Conservation (phyloP, 345 rosid genomes). For the Euphorbia peplus region DNA sequence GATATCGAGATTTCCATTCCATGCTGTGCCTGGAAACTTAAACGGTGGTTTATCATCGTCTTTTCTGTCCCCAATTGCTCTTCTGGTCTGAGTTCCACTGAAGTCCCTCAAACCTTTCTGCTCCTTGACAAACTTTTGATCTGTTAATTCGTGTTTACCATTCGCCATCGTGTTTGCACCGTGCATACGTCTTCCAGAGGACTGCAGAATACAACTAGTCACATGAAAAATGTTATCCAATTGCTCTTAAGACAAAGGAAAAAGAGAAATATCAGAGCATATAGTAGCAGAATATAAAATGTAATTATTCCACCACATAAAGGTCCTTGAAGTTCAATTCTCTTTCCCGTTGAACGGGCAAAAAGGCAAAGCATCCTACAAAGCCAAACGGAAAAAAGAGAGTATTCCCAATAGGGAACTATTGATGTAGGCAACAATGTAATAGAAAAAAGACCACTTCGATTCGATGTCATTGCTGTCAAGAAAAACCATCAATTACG, state of each 20-base stretch:
- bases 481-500: slow-evolving; percentile 3
- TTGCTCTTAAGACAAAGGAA: not conserved
- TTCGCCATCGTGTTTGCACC: slow-evolving; percentile 19
- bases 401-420: not conserved
- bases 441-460: not conserved
- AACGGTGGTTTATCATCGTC: slow-evolving; percentile 22
- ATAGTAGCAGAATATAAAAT: slow-evolving; percentile 2
- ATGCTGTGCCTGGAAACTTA: slow-evolving; percentile 16
- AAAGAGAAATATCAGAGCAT: not conserved
- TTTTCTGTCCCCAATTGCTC: slow-evolving; percentile 8
- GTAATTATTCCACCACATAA: not conserved
- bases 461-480: not conserved
- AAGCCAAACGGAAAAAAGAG: not conserved
- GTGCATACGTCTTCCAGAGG: slow-evolving; percentile 21
- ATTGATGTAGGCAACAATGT: not conserved
- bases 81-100: slow-evolving; percentile 17
- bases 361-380: not conserved
- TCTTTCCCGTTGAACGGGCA: not conserved
- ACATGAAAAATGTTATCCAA: slow-evolving; percentile 24
- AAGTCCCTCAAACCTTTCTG: slow-evolving; percentile 12
- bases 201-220: slow-evolving; percentile 32
- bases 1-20: slow-evolving; percentile 28
- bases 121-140: slow-evolving; percentile 21
- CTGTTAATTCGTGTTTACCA: slow-evolving; percentile 20
- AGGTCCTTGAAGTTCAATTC: not conserved